phyloP scores from a whole-genome alignment of 2,329 filamentous ascomycete genomes.

The Paecilomyces formosus region DNA sequence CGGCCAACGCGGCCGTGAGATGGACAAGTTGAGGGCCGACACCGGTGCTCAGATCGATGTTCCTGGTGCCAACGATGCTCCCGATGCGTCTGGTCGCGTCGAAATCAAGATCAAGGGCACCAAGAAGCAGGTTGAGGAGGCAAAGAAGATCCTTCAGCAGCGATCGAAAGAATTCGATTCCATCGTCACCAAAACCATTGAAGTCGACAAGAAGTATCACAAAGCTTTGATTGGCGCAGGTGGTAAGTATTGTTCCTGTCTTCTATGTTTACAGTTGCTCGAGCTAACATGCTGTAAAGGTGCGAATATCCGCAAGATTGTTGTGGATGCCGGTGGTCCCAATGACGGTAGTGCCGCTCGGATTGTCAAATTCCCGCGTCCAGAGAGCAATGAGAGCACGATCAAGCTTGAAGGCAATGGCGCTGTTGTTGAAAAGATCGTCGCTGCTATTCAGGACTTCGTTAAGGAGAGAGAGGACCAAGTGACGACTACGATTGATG shows the following conservation, averaged over 20 bases:
- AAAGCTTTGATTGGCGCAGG: slow-evolving; percentile 74
- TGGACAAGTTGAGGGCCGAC: slow-evolving; percentile 78
- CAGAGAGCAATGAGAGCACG: slow-evolving; percentile 69
- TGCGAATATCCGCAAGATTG: slow-evolving; percentile 76
- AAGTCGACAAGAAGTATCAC: slow-evolving; percentile 93
- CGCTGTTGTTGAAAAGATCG: slow-evolving; percentile 80
- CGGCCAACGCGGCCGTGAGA: slow-evolving; percentile 78
- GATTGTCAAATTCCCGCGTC: slow-evolving; percentile 89
- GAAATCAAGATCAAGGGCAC: slow-evolving; percentile 91
- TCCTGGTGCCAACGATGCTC: slow-evolving; percentile 67
- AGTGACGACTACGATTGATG: slow-evolving; percentile 67
- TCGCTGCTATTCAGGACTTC: slow-evolving; percentile 71
- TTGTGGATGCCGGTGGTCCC: slow-evolving; percentile 80
- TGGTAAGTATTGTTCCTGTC: slow-evolving; percentile 52
- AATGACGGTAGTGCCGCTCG: slow-evolving; percentile 79
- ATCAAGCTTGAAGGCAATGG: slow-evolving; percentile 85
- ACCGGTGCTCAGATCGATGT: slow-evolving; percentile 90
- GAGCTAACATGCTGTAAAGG: slow-evolving; percentile 43
- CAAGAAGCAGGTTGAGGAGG: slow-evolving; percentile 81
- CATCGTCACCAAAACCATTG: slow-evolving; percentile 74
- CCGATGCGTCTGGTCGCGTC: slow-evolving; percentile 59
- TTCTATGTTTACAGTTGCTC: background rate
- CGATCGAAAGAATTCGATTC: slow-evolving; percentile 83
- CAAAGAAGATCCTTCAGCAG: slow-evolving; percentile 83
- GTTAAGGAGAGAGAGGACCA: slow-evolving; percentile 80